A percentile compares a stretch with the other conserved stretches of the same genome.
Conservation (phyloP, 371 early-diverging fungal species). For the Apophysomyces ossiformis region DNA sequence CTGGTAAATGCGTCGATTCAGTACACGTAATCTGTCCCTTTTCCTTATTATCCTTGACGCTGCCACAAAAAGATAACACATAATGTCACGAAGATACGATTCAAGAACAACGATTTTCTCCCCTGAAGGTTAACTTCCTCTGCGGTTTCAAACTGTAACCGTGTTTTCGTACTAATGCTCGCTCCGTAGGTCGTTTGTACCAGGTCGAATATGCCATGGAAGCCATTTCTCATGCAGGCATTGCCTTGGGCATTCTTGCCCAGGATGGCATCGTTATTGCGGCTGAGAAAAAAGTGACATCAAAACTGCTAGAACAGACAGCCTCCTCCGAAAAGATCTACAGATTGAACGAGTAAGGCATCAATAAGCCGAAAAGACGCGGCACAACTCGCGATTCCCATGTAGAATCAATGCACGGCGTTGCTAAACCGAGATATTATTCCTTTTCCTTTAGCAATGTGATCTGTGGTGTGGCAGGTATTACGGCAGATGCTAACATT, state of each 20-base stretch:
- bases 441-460: slow-evolving; percentile 68
- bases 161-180: background rate
- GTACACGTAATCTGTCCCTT: slow-evolving; percentile 9
- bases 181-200: slow-evolving; percentile 90
- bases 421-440: no score
- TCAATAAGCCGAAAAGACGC: slow-evolving; percentile 23
- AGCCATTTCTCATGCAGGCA: slow-evolving; percentile 98
- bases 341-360: slow-evolving; percentile 85
- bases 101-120: slow-evolving; percentile 98
- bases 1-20: no score
- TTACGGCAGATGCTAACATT: slow-evolving; percentile 97
- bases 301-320: slow-evolving; percentile 88
- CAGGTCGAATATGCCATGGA: slow-evolving; percentile 99
- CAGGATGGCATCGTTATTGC: slow-evolving; percentile 97
- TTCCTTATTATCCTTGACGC: background rate
- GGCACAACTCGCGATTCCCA: background rate
- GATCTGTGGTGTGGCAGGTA: slow-evolving; percentile 97
- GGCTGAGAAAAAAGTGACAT: slow-evolving; percentile 96
- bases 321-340: slow-evolving; percentile 96
- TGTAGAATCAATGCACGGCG: no score
- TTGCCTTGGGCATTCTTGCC: slow-evolving; percentile 92
- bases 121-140: slow-evolving; percentile 84
- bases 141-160: background rate
- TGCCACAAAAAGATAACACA: slow-evolving; percentile 25
- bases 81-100: slow-evolving; percentile 95